Evolutionary conservation across 345 rosid genomes (phyloP), one percentile per base, ranked within the genome.

Genomic region (Eucalyptus curtisii): DNA sequence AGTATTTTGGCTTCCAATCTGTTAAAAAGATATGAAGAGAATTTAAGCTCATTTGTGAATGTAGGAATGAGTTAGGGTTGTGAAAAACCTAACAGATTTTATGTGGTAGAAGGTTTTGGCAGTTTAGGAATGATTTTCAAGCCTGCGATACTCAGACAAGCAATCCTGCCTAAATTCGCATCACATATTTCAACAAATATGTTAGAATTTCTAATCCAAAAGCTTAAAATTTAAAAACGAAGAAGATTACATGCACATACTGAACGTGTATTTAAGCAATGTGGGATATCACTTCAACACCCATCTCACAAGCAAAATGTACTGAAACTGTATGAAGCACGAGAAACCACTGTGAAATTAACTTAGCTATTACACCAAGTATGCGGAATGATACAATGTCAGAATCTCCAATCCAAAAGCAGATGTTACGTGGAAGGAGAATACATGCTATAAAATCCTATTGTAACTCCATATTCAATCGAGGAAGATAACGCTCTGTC

Each of bases 1-100:
- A 86, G 93, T 91, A 89, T 90, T 95, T 91, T 93, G 93, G 88
- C 87, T 94, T 90, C 91, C 91, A 50, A 90, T 94, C 99, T 97
- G 92, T 71, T 90, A 89, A 88, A 55, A 89, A 89, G 84, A 88
- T 86, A 82, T 87, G 87, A 42, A 57, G 12, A 47, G 42, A 30
- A 68, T 10, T 47, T 81, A 81, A 48, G 44, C 64, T 31, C 49
- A 33, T 33, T 9, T 17, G 20, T 59, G 7, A 76, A 10, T 22
- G 47, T 20, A 76, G 64, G 11, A 50, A 40, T 40, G 47, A 76
- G 84, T 40, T 76, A 40, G 47, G 47, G 84, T 76, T 76, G 84
- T 76, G 47, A 40, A 76, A 76, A 7, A 24, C 24, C 84, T 40
- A 76, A 76, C 30, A 40, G 84, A 76, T 76, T 76, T 76, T 20